phyloP scores from a whole-genome alignment of 495 filamentous ascomycete species.

The Daldinia vernicosa region DNA sequence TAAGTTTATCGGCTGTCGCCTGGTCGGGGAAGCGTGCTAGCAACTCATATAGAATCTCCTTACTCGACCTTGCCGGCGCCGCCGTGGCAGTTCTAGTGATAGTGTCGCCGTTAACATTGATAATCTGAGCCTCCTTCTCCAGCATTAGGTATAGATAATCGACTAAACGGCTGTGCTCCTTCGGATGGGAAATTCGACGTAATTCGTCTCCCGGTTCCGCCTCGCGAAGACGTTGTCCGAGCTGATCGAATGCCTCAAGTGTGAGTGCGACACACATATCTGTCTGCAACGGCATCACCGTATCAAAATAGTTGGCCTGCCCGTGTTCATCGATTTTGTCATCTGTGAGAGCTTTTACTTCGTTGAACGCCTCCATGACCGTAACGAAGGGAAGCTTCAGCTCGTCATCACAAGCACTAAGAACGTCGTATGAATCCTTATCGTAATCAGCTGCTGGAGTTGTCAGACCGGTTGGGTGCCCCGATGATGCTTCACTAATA shows the following conservation, averaged over 20 bases:
- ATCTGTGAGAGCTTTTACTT: constrained; percentile 49
- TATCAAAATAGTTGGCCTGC: constrained; percentile 49
- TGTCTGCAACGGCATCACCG: constrained; percentile 46
- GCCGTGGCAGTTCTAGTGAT: constrained; percentile 54
- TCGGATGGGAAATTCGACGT: constrained; percentile 47
- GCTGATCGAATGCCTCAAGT: constrained; percentile 57
- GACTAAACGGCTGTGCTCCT: constrained; percentile 51
- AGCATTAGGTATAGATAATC: constrained; percentile 57
- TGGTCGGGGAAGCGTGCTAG: constrained; percentile 51
- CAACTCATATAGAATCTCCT: constrained; percentile 51
- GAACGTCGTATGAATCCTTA: constrained; percentile 24
- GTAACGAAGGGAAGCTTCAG: constrained; percentile 40
- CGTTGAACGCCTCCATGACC: constrained; percentile 42
- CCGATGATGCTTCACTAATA: constrained; percentile 29
- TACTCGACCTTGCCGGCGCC: constrained; percentile 47
- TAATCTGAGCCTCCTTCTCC: constrained; percentile 52
- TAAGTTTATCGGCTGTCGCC: constrained; percentile 51
- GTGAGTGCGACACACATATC: constrained; percentile 53
- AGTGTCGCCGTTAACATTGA: constrained; percentile 49
- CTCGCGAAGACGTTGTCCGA: constrained; percentile 47
- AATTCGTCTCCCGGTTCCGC: constrained; percentile 51
- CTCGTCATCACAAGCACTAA: constrained; percentile 27
- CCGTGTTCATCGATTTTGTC: constrained; percentile 52
- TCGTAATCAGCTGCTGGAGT: constrained; percentile 34
- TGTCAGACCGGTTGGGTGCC: constrained; percentile 31